Evolutionary conservation across 2,329 filamentous ascomycete genomes (phyloP).

Genomic region (Fusarium xyrophilum): DNA sequence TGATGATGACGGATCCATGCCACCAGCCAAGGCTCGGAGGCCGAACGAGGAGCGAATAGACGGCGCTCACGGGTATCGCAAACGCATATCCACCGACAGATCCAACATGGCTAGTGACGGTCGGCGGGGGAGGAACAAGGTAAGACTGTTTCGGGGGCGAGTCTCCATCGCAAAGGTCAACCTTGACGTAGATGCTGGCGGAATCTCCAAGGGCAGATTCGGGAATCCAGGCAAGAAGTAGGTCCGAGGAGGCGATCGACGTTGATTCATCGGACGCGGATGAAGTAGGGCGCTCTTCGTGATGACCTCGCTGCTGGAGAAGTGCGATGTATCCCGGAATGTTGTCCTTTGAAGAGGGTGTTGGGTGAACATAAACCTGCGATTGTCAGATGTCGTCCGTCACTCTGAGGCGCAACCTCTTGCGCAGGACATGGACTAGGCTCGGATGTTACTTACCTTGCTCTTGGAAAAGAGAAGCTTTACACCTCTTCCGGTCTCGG

Average conservation of each 20-base stretch:
- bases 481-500: constrained; percentile 78
- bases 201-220: constrained; percentile 87
- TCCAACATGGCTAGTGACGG: constrained; percentile 76
- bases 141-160: constrained; percentile 85
- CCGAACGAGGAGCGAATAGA: constrained; percentile 89
- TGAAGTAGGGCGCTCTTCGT: constrained; percentile 48
- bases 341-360: constrained; percentile 92
- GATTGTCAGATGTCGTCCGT: constrained; percentile 17
- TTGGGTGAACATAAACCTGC: constrained; percentile 94
- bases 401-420: background rate
- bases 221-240: constrained; percentile 91
- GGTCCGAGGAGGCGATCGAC: constrained; percentile 68
- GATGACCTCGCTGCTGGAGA: constrained; percentile 79
- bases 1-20: constrained; percentile 96
- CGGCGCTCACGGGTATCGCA: constrained; percentile 84
- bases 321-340: constrained; percentile 93
- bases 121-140: constrained; percentile 89
- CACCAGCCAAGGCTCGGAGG: constrained; percentile 97
- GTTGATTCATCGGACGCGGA: constrained; percentile 46
- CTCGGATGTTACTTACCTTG: constrained; percentile 68
- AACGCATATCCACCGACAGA: constrained; percentile 85
- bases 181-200: constrained; percentile 90
- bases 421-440: background rate
- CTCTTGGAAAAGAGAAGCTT: constrained; percentile 96
- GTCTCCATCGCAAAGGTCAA: constrained; percentile 83